phyloP scores from a whole-genome alignment of 345 rosid species.

The Heritiera fomes region DNA sequence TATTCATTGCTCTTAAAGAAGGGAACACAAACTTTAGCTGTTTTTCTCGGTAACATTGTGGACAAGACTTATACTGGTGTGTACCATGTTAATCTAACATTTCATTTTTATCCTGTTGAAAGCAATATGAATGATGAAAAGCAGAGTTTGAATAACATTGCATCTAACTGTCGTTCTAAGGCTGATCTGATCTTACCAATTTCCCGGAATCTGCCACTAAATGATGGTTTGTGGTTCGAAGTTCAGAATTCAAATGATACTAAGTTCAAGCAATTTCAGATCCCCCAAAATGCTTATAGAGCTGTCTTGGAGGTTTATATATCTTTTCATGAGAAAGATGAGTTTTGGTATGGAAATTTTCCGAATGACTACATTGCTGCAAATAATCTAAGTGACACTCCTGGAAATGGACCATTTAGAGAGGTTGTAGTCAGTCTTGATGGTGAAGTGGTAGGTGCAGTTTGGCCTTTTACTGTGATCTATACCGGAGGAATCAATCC shows the following conservation, averaged over 20 bases:
- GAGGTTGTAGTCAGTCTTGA: constrained; percentile 79
- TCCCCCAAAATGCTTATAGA: constrained; percentile 76
- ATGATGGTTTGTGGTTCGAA: constrained; percentile 85
- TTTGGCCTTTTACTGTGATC: constrained; percentile 91
- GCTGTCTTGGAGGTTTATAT: constrained; percentile 87
- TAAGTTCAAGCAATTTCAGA: constrained; percentile 44
- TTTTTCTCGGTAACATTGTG: constrained; percentile 67
- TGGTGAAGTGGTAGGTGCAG: constrained; percentile 54
- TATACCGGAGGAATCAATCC: constrained; percentile 85
- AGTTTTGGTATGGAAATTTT: constrained; percentile 75
- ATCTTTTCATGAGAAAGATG: constrained; percentile 89
- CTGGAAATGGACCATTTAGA: constrained; percentile 90
- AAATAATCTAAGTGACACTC: constrained; percentile 45
- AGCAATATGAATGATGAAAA: constrained; percentile 12
- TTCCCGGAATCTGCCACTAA: constrained; percentile 55
- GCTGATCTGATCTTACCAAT: constrained; percentile 80
- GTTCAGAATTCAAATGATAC: constrained; percentile 45
- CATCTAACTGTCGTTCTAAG: constrained; percentile 34
- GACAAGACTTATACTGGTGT: constrained; percentile 72
- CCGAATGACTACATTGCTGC: constrained; percentile 68
- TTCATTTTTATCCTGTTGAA: constrained; percentile 62
- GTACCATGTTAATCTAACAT: constrained; percentile 61
- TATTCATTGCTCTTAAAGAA: constrained; percentile 58
- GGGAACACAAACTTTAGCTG: constrained; percentile 54
- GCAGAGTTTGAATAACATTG: constrained; percentile 14